Percentiles rank a stretch among this genome's conserved stretches.
Conservation (phyloP, 306 rosid genomes). For the Rosa multiflora region DNA sequence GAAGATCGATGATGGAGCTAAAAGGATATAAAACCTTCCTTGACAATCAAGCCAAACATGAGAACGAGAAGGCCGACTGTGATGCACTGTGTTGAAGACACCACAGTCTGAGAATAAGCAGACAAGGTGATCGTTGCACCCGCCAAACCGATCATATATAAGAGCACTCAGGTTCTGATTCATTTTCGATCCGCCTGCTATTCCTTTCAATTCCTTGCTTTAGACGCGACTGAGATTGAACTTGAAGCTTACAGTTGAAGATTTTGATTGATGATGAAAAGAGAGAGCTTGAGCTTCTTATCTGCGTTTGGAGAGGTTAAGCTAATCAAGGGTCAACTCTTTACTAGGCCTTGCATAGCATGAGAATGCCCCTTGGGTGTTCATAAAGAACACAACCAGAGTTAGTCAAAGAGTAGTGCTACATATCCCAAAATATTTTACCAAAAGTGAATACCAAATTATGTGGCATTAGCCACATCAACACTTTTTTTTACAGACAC, state of each 20-base stretch:
- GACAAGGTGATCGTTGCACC: constrained; percentile 68
- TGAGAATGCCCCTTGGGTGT: constrained; percentile 1
- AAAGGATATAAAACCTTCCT: constrained; percentile 72
- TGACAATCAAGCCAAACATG: constrained; percentile 60
- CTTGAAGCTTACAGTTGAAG: neutral
- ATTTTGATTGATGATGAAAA: constrained; percentile 1
- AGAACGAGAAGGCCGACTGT: constrained; percentile 69
- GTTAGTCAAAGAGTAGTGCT: constrained; percentile 19
- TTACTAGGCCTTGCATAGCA: neutral
- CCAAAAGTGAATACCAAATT: no score
- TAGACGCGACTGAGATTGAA: neutral
- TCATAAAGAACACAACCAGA: constrained; percentile 14
- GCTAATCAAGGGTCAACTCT: constrained; percentile 23
- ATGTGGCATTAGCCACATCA: no score
- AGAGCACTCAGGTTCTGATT: constrained; percentile 47
- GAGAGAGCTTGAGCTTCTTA: neutral
- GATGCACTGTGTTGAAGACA: constrained; percentile 61
- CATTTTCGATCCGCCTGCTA: constrained; percentile 32
- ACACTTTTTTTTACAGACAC: no score
- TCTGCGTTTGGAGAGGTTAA: neutral
- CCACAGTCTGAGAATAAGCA: constrained; percentile 62
- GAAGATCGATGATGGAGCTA: constrained; percentile 6
- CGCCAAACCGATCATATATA: constrained; percentile 60
- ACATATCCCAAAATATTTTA: no score
- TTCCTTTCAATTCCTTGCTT: neutral